These are phyloP conservation scores for Rehmannia glutinosa DNA, from an alignment of 257 asterid genomes.

Conservation along the genomic window DNA sequence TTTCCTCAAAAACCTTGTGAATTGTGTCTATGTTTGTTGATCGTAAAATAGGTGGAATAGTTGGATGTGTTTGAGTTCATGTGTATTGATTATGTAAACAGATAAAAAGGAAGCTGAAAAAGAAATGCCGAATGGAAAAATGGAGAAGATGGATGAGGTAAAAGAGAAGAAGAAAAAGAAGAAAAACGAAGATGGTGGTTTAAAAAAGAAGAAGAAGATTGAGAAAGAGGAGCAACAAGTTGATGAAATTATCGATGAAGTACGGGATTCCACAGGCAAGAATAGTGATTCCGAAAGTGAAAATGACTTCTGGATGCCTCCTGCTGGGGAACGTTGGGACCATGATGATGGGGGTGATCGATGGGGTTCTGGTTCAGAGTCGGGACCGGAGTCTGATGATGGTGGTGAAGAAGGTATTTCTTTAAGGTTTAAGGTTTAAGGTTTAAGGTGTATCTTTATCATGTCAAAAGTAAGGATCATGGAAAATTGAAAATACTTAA, in stretches of 20 bases:
- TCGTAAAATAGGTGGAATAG: background rate
- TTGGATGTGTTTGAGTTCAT: slow-evolving; percentile 10
- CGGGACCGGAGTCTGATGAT: slow-evolving; percentile 46
- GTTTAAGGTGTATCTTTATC: background rate
- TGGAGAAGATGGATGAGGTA: slow-evolving; percentile 26
- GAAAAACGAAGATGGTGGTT: slow-evolving; percentile 26
- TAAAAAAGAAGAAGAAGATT: slow-evolving; percentile 33
- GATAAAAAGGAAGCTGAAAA: slow-evolving; percentile 65
- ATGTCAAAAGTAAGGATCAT: background rate
- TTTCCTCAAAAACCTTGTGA: background rate
- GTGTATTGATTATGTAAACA: slow-evolving; percentile 27
- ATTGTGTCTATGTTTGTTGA: background rate
- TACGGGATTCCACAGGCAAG: slow-evolving; percentile 45
- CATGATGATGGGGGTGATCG: slow-evolving; percentile 83
- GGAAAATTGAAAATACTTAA: background rate
- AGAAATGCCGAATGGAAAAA: slow-evolving; percentile 30
- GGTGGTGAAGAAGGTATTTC: slow-evolving; percentile 51
- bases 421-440: background rate
- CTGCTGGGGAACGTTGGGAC: slow-evolving; percentile 91
- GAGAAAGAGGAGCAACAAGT: slow-evolving; percentile 30
- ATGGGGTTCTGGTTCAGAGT: slow-evolving; percentile 71
- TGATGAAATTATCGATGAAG: slow-evolving; percentile 41
- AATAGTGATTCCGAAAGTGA: slow-evolving; percentile 51
- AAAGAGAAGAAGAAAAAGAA: slow-evolving; percentile 37
- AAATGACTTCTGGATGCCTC: slow-evolving; percentile 88